Base-by-base conservation (phyloP, 768 basidiomycete species). In the Tylopilus cervinicoccineus region DNA sequence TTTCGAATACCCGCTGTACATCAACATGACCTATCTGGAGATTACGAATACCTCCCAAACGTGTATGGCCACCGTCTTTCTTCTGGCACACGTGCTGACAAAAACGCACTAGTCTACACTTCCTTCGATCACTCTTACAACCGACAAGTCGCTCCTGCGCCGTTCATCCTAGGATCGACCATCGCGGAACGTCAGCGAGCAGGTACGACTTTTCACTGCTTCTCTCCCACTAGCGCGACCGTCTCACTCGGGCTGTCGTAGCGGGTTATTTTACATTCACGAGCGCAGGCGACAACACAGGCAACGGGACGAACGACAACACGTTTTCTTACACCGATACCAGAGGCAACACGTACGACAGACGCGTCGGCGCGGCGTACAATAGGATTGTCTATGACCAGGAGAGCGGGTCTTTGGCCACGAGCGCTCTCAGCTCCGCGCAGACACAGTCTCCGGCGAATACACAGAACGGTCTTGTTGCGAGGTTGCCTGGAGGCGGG, bases 301-400 rank as follows among this genome's bases (percentile, higher is more conserved):
- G 82, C 1, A 86, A 86, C 46, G 86, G 86, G 24, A 85, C 83
- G 6, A 86, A 72, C 65, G 78, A 76, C 66, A 88, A 88, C 61
- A 76, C 74, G 1, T 82, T 89, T 65, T 65, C 62, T 28, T 91
- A 88, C 59, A 53, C 62, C 11, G 85, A 89, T 60, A 55, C 57
- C 38, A 64, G 66, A 6, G 82, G 80, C 42, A 83, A 88, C 64
- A 85, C 84, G 0, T 90, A 75, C 63, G 63, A 66, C 46, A 72
- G 86, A 47, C 58, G 69, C 20, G 86, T 90, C 45, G 71, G 79
- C 51, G 82, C 84, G 4, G 76, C 76, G 3, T 70, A 78, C 53
- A 76, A 83, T 58, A 73, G 72, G 58, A 84, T 90, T 58, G 78
- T 79, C 5, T 69, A 77, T 32, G 82, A 89, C 57, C 61, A 70